A percentile compares a stretch with the other conserved stretches of the same genome.
Evolutionary conservation across 1,284 basidiomycete species (phyloP).

Genomic region (Pseudozyma pruni): DNA sequence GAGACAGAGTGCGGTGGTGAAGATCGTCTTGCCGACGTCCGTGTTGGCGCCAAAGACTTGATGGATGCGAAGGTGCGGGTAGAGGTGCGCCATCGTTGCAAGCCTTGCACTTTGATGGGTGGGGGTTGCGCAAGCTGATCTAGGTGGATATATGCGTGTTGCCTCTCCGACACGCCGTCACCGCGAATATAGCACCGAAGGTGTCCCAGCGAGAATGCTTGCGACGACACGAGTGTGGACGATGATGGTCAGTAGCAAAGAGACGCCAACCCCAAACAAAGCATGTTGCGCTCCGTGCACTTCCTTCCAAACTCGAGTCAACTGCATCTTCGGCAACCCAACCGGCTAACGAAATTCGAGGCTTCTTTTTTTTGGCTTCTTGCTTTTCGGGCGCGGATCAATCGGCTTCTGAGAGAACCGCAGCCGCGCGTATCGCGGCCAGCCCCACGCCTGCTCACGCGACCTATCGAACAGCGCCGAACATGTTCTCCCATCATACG

Average conservation of each 20-base stretch:
- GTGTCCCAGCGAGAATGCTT: no score
- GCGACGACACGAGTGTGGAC: neutral
- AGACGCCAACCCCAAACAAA: slow-evolving; percentile 4
- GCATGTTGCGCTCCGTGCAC: slow-evolving; percentile 1
- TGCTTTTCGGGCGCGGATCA: slow-evolving; percentile 4
- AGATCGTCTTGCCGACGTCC: slow-evolving; percentile 67
- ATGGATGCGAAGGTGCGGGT: slow-evolving; percentile 52
- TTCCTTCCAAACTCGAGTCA: neutral
- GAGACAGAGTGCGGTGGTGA: slow-evolving; percentile 64
- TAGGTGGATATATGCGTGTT: no score
- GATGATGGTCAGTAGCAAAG: neutral
- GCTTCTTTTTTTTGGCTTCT: neutral
- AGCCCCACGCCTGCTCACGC: neutral
- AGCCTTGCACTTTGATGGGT: neutral
- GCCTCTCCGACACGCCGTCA: no score
- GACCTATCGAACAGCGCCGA: slow-evolving; percentile 37
- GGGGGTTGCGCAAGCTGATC: no score
- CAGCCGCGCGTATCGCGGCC: slow-evolving; percentile 16
- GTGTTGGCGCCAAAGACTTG: slow-evolving; percentile 67
- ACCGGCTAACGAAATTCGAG: neutral
- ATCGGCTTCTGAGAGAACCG: slow-evolving; percentile 18
- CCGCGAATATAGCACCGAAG: no score
- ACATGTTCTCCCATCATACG: neutral
- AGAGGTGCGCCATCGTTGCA: slow-evolving; percentile 44
- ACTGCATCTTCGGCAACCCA: neutral